A percentile compares a stretch with the other conserved stretches of the same genome.
phyloP scores from a whole-genome alignment of 805 yeast genomes.

The Spathaspora boniae region DNA sequence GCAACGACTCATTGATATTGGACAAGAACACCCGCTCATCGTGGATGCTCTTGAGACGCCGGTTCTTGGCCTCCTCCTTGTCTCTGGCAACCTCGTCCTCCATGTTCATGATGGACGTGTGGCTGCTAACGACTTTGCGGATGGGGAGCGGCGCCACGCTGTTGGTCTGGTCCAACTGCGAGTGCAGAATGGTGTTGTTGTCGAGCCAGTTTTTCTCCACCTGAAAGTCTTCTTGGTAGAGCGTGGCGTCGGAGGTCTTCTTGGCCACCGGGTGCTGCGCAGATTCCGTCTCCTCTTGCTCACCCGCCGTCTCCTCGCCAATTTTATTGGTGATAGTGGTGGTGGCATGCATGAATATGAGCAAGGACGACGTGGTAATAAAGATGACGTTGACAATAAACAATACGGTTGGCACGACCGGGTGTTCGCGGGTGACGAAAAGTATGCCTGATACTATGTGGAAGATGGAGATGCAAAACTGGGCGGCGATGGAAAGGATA shows the following conservation, averaged over 20 bases:
- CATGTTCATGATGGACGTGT: background rate
- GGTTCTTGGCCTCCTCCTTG: constrained; percentile 13
- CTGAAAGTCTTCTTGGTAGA: constrained; percentile 2
- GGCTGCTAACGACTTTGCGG: background rate
- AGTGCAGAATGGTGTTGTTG: constrained; percentile 1
- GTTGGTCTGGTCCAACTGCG: background rate
- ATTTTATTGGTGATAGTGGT: no score
- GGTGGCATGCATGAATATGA: constrained; percentile 3
- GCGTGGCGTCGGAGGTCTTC: constrained; percentile 4
- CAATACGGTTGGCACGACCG: constrained; percentile 5
- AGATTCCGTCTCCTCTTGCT: background rate
- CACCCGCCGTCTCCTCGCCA: background rate
- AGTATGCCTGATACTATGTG: constrained; percentile 13
- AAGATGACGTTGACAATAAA: constrained; percentile 11
- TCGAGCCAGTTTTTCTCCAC: constrained; percentile 1
- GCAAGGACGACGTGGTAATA: constrained; percentile 8
- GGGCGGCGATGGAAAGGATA: constrained; percentile 7
- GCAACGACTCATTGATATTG: constrained; percentile 26
- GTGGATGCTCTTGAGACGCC: constrained; percentile 22
- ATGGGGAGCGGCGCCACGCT: constrained; percentile 1
- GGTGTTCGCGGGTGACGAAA: background rate
- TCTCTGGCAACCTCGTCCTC: constrained; percentile 7
- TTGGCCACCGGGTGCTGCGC: background rate
- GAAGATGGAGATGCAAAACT: constrained; percentile 8
- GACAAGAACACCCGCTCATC: constrained; percentile 26